Evolutionary conservation across 2,329 filamentous ascomycete genomes (phyloP), one percentile per base, ranked within the genome.

Genomic region (Nectriaceae sp.): DNA sequence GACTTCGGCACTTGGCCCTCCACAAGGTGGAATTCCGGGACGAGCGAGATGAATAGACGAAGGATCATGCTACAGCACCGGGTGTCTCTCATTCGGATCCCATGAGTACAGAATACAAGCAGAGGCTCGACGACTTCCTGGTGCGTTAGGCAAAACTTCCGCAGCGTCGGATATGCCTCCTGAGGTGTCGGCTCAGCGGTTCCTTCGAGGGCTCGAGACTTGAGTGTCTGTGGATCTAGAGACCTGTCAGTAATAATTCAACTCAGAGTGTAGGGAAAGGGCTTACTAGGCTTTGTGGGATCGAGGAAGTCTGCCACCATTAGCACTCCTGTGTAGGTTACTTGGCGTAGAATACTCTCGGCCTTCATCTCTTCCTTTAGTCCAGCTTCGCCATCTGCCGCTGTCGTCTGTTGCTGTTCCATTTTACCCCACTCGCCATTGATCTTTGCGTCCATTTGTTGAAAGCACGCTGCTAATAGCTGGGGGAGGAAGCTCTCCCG

Each of bases 361-460:
- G 90, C 87, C 70, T 97, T 96, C 94, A 99, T 99, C 72, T 99
- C 94, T 58, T 97, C 91, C 1, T 89, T 89, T 44, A 99, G 74
- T 50, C 64, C 70, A n/a, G 89, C 89, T 46, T 92, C 90, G 18
- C 86, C 85, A 3, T 85, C 85, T 2, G 85, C 80, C 36, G 81
- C 79, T 11, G 84, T 74, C 18, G 73, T 75, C 57, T 88, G 80
- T 54, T 83, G 74, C 54, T 79, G 73, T 64, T 85, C 82, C 49
- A 97, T 83, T 56, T 83, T 83, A 52, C 87, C 83, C 94, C 94
- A 99, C 66, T 97, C 93, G 0, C 81, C 77, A 26, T 84, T 88
- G 54, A 97, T 89, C 71, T 97, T 97, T 35, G 78, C 75, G 64
- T 97, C 90, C 68, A 97, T 87, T 60, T 94, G 90, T 50, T 82